Evolutionary conservation across 306 rosid genomes (phyloP).

Genomic region (Prinsepia uniflora): DNA sequence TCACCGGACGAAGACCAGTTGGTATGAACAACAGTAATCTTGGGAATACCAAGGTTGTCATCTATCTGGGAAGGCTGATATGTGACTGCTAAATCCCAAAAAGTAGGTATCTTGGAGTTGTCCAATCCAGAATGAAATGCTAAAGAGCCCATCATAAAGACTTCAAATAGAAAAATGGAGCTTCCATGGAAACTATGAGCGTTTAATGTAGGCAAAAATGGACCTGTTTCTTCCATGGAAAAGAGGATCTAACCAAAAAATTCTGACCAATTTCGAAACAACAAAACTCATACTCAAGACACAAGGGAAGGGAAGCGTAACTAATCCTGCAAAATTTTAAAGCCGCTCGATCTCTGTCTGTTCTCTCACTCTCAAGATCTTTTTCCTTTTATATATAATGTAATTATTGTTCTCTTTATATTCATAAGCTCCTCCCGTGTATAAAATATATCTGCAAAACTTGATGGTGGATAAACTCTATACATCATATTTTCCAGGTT

Average conservation of each 20-base stretch:
- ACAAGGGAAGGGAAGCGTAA: constrained; percentile 41
- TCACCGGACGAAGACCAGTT: too few species aligned
- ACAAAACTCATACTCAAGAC: constrained; percentile 36
- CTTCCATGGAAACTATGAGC: constrained; percentile 2
- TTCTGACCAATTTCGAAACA: constrained; percentile 28
- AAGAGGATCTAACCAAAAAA: constrained; percentile 32
- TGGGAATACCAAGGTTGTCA: not conserved
- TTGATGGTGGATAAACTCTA: constrained; percentile 60
- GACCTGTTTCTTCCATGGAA: constrained; percentile 22
- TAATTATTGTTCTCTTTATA: constrained; percentile 37
- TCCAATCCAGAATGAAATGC: constrained; percentile 1
- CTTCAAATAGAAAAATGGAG: not conserved
- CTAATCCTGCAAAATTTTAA: constrained; percentile 66
- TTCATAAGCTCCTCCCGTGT: constrained; percentile 58
- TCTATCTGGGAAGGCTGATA: constrained; percentile 1
- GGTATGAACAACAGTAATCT: not conserved
- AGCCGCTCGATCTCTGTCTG: constrained; percentile 33
- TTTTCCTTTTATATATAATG: constrained; percentile 43
- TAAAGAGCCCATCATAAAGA: not conserved
- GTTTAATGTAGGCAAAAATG: constrained; percentile 12
- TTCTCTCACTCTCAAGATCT: constrained; percentile 41
- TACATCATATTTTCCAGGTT: constrained; percentile 58
- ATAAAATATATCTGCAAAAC: constrained; percentile 71
- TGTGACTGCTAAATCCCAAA: not conserved
- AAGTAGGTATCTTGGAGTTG: not conserved